Evolutionary conservation across 768 basidiomycete genomes (phyloP).

Genomic region (Melanogaster broomeanus): DNA sequence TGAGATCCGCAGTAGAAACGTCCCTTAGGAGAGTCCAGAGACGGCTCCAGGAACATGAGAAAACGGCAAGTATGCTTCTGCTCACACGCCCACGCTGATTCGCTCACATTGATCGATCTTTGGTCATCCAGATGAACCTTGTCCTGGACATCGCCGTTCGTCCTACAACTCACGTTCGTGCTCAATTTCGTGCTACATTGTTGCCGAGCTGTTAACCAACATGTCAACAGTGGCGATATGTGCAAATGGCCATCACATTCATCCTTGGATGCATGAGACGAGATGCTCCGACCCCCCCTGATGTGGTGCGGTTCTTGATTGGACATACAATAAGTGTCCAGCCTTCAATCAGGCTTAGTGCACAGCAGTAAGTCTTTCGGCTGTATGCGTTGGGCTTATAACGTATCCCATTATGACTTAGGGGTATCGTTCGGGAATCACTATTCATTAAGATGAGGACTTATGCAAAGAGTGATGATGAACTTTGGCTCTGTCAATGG

Average conservation of each 20-base stretch:
- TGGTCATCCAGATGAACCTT: conserved; percentile 47
- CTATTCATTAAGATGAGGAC: conserved; percentile 76
- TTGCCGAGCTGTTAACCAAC: conserved; percentile 7
- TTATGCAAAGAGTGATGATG: conserved; percentile 60
- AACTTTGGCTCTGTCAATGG: conserved; percentile 78
- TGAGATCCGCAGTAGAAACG: conserved; percentile 46
- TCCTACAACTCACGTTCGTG: conserved; percentile 72
- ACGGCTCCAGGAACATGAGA: conserved; percentile 46
- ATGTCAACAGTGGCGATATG: conserved; percentile 73
- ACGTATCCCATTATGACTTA: conserved; percentile 23
- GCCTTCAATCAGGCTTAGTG: conserved; percentile 60
- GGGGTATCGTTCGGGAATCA: conserved; percentile 67
- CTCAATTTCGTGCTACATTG: neutral
- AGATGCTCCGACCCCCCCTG: conserved; percentile 54
- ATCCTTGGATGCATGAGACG: conserved; percentile 62
- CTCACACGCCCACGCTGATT: neutral
- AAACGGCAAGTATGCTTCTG: conserved; percentile 43
- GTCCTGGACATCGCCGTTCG: conserved; percentile 62
- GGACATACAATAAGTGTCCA: conserved; percentile 71
- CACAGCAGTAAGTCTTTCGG: conserved; percentile 53
- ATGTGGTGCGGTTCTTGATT: conserved; percentile 63
- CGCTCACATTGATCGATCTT: conserved; percentile 1
- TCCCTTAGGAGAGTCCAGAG: conserved; percentile 41
- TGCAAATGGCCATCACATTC: conserved; percentile 68
- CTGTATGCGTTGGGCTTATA: neutral